Percentiles rank a stretch among this genome's conserved stretches.
Conservation (phyloP, 1,139 yeast genomes). For the Dujonia santamariae region DNA sequence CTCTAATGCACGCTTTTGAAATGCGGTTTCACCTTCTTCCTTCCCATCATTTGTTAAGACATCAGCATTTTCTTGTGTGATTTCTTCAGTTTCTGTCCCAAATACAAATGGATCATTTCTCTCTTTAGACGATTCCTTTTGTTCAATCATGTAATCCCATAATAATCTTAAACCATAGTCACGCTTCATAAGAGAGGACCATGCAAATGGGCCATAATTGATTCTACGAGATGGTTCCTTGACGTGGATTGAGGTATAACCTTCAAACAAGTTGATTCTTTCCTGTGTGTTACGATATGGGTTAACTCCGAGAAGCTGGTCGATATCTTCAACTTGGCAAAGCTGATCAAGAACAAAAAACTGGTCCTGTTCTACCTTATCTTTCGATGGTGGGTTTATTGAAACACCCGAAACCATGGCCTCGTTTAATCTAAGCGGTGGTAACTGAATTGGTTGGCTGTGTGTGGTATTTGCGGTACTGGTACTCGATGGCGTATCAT, state of each 20-base stretch:
- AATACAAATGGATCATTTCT: constrained; percentile 18
- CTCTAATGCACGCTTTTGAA: constrained; percentile 31
- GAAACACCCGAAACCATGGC: no score
- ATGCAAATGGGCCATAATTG: constrained; percentile 49
- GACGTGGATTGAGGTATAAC: constrained; percentile 38
- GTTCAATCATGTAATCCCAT: constrained; percentile 28
- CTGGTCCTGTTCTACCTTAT: no score
- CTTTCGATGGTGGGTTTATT: no score
- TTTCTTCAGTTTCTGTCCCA: constrained; percentile 16
- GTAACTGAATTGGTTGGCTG: no score
- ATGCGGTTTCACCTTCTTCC: constrained; percentile 15
- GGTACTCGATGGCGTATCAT: no score
- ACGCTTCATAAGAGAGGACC: constrained; percentile 45
- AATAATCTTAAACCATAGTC: constrained; percentile 42
- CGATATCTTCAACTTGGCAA: constrained; percentile 6
- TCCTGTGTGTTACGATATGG: constrained; percentile 24
- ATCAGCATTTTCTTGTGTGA: constrained; percentile 24
- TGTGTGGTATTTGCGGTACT: no score
- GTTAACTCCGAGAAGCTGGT: constrained; percentile 16
- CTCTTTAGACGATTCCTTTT: constrained; percentile 20
- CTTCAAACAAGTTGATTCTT: constrained; percentile 40
- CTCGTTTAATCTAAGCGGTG: no score
- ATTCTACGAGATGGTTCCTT: constrained; percentile 32
- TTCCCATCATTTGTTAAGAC: constrained; percentile 16
- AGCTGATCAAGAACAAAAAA: neutral